Evolutionary conservation across 352 stramenopile species (phyloP), one percentile per base, ranked within the genome.

Genomic region (Phytopythium ostracodes): DNA sequence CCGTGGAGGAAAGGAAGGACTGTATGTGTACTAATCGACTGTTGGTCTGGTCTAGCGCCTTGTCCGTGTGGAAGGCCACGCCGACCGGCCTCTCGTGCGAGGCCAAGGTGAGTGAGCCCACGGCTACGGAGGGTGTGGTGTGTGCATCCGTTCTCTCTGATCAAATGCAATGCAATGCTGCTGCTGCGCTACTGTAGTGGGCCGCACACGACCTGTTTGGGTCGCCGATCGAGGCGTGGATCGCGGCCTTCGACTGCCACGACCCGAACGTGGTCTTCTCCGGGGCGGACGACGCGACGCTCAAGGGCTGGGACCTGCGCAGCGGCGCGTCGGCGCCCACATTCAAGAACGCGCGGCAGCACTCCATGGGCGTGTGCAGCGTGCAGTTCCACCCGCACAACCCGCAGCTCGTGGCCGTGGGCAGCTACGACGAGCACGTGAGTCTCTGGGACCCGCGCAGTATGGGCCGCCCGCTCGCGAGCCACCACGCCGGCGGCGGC

Each of bases 221-320:
- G 11, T 77, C 77, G 44, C 77, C 83, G 11, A 95, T 95, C 60
- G 87, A 95, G 60, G 79, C 79, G 24, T 95, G 87, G 87, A 94
- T 94, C 66, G 65, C 68, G n/a, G 84, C 81, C 33, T 94, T 91
- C 63, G 77, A 92, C 68, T 86, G 77, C 68, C 81, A 92, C 66
- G 64, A 89, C 68, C 68, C 81, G 14, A 89, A 89, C 63, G 68
- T 91, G 40, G 60, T 95, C 49, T 91, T 90, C 67, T 91, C 84
- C 9, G 87, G 87, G 10, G 87, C 84, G 24, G 87, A 95, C 67
- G 87, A 95, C 69, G 81, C 83, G 4, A 66, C 50, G 17, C 65
- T 95, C 31, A 95, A 94, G 50, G 84, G 82, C 51, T 95, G 86
- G 86, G 86, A 95, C 63, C 59, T 88, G 61, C 86, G 86, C 38